Conservation (phyloP, 176 grass and related monocot species). For the Carex kokanica region DNA sequence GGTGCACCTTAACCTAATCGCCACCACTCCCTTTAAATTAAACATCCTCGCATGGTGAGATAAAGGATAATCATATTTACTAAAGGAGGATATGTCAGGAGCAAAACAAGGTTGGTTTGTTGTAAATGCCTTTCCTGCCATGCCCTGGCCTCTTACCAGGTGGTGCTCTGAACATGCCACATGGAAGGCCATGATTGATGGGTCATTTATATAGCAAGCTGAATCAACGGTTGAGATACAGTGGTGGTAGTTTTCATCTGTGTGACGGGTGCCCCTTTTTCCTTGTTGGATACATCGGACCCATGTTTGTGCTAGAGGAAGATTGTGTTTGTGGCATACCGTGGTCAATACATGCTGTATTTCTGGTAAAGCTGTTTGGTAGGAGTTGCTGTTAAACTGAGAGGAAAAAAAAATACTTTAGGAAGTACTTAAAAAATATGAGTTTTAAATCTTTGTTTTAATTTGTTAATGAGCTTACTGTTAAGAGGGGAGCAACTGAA, state of each 20-base stretch:
- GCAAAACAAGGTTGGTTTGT: conserved; percentile 83
- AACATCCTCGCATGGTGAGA: conserved; percentile 92
- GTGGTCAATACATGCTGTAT: conserved; percentile 69
- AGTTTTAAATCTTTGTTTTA: conserved; percentile 24
- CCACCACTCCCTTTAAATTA: conserved; percentile 75
- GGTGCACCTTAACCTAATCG: conserved; percentile 70
- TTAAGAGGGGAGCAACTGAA: conserved; percentile 45
- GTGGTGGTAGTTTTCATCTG: conserved; percentile 69
- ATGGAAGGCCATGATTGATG: conserved; percentile 57
- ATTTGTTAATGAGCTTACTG: conserved; percentile 39
- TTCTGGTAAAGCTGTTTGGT: conserved; percentile 81
- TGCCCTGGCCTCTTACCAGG: conserved; percentile 62
- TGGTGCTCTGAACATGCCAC: conserved; percentile 91
- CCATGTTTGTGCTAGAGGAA: conserved; percentile 96
- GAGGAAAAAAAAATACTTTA: conserved; percentile 33
- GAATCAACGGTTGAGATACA: conserved; percentile 75
- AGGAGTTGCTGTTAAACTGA: conserved; percentile 68
- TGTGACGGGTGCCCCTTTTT: conserved; percentile 78
- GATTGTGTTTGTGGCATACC: conserved; percentile 60
- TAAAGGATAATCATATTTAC: conserved; percentile 70
- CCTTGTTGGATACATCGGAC: conserved; percentile 74
- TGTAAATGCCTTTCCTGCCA: conserved; percentile 68
- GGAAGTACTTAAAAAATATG: conserved; percentile 34
- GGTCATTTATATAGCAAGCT: conserved; percentile 66
- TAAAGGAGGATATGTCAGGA: conserved; percentile 57